phyloP scores from a whole-genome alignment of 768 basidiomycete species.

The Phaeotremella fagi region DNA sequence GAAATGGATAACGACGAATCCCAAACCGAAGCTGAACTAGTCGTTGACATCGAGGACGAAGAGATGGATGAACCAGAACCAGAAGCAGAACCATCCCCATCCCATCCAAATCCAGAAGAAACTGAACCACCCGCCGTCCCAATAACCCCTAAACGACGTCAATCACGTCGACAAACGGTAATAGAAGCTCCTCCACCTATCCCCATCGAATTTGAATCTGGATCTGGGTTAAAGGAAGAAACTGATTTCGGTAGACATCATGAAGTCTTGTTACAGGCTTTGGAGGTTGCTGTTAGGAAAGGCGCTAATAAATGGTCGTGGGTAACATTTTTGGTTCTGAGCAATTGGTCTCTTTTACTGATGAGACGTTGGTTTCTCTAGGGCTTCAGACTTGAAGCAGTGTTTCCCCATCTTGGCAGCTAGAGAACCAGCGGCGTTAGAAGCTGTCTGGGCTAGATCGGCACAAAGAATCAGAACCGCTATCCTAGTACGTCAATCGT shows the following conservation, averaged over 20 bases:
- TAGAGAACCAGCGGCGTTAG: constrained; percentile 13
- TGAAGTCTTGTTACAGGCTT: constrained; percentile 28
- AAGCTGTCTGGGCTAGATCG: constrained; percentile 23
- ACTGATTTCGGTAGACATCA: constrained; percentile 36
- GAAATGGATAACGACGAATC: no score
- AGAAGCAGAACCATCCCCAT: no score
- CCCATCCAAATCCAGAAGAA: no score
- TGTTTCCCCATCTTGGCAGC: constrained; percentile 27
- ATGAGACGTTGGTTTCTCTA: constrained; percentile 9
- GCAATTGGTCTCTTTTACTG: not conserved
- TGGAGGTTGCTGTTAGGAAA: constrained; percentile 39
- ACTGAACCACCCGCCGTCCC: not conserved
- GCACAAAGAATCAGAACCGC: constrained; percentile 21
- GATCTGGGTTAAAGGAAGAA: no score
- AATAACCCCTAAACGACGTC: not conserved
- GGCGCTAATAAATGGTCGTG: constrained; percentile 46
- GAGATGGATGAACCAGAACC: constrained; percentile 1
- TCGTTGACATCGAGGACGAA: not conserved
- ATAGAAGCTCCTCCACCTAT: no score
- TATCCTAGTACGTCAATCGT: constrained; percentile 32
- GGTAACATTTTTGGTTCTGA: constrained; percentile 7
- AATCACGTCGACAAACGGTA: no score
- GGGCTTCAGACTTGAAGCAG: constrained; percentile 24
- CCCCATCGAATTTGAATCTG: no score
- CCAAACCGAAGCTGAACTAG: no score